These are phyloP conservation scores for Daldinia eschscholtzii DNA, from an alignment of 2,329 filamentous ascomycete species.

Conservation along the genomic window DNA sequence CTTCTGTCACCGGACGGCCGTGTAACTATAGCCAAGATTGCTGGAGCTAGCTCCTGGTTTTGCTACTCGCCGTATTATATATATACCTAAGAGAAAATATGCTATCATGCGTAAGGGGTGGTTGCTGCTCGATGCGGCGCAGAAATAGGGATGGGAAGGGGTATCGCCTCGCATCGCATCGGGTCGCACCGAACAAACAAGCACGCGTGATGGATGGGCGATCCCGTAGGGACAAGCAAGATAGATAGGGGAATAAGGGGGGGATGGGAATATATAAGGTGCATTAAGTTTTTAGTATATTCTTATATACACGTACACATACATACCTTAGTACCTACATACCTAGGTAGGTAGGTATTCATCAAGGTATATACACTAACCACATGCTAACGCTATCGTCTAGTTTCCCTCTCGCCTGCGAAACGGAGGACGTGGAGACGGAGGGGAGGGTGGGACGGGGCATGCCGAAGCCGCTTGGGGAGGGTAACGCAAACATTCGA, in stretches of 20 bases:
- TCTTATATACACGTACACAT: background rate
- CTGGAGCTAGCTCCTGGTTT: background rate
- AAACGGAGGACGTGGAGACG: constrained; percentile 8
- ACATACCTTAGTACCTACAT: background rate
- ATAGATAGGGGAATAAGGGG: background rate
- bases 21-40: constrained; percentile 1
- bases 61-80: background rate
- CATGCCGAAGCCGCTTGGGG: background rate
- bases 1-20: background rate
- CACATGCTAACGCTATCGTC: background rate
- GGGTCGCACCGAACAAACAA: constrained; percentile 2
- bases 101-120: background rate
- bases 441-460: constrained; percentile 3
- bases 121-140: background rate
- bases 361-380: background rate
- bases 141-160: background rate
- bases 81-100: background rate
- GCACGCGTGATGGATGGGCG: background rate
- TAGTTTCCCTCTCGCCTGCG: background rate
- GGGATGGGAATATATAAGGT: background rate
- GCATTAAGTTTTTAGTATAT: background rate
- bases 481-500: background rate
- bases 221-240: constrained; percentile 4
- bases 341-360: background rate
- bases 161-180: background rate